These are phyloP conservation scores for Mucor lusitanicus DNA, from an alignment of 371 early-diverging fungal genomes.

Conservation along the genomic window DNA sequence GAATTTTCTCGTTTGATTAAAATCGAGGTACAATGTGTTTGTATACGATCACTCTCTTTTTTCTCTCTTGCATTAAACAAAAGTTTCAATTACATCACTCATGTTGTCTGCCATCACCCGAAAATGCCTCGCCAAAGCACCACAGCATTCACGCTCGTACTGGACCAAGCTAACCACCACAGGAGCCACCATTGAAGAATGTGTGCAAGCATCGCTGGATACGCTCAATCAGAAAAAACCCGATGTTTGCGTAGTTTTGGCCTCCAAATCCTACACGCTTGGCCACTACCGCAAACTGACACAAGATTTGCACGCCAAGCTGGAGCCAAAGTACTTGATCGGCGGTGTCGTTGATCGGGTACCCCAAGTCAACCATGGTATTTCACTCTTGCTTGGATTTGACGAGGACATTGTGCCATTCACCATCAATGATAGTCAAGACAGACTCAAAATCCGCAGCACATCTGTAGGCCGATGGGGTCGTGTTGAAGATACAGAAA, in stretches of 20 bases:
- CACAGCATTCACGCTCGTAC: conserved; percentile 7
- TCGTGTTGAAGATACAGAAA: conserved; percentile 36
- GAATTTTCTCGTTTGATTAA: not conserved
- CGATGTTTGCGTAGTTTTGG: conserved; percentile 43
- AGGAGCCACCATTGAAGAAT: conserved; percentile 29
- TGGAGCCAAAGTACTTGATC: conserved; percentile 25
- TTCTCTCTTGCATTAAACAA: not conserved
- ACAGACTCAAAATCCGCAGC: conserved; percentile 49
- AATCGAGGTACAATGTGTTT: not conserved
- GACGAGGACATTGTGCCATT: conserved; percentile 33
- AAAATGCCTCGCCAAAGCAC: not conserved
- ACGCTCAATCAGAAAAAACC: conserved; percentile 13
- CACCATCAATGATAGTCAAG: conserved; percentile 28
- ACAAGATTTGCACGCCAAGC: conserved; percentile 2
- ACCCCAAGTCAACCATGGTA: conserved; percentile 48
- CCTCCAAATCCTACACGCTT: conserved; percentile 40
- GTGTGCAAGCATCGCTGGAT: conserved; percentile 23
- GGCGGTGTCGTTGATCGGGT: conserved; percentile 62
- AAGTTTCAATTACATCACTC: not conserved
- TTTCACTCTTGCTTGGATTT: conserved; percentile 41
- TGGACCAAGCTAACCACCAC: conserved; percentile 36
- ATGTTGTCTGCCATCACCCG: not conserved
- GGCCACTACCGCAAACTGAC: conserved; percentile 23
- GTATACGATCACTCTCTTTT: not conserved
- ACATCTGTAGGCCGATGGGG: conserved; percentile 65